Conservation (phyloP, 2,329 filamentous ascomycete genomes). For the Sclerotinia spermophila region DNA sequence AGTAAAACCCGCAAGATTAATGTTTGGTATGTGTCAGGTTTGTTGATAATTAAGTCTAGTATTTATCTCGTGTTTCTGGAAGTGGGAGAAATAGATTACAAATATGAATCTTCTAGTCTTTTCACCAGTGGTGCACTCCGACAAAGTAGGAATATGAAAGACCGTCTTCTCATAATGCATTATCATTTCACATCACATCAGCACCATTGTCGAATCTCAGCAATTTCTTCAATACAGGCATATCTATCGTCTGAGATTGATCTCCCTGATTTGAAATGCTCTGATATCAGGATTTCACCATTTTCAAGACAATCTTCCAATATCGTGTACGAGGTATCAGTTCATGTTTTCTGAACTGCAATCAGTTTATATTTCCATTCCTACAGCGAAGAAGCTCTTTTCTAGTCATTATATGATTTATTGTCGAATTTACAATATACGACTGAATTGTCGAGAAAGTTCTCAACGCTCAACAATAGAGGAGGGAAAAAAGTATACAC, state of each 20-base stretch:
- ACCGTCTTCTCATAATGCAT: background rate
- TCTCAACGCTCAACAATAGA: too few species aligned
- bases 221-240: background rate
- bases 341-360: too few species aligned
- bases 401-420: too few species aligned
- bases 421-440: too few species aligned
- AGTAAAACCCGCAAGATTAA: background rate
- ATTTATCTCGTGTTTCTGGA: background rate
- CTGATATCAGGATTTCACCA: background rate
- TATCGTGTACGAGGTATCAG: too few species aligned
- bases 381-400: too few species aligned
- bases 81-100: background rate
- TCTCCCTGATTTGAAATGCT: too few species aligned
- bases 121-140: background rate
- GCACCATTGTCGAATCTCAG: background rate
- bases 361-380: too few species aligned
- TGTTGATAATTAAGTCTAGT: background rate
- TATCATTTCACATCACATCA: background rate
- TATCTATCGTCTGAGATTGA: too few species aligned
- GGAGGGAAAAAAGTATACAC: too few species aligned
- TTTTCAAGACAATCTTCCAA: background rate
- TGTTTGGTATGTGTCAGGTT: background rate
- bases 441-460: too few species aligned
- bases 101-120: accelerated
- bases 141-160: background rate